Percentiles rank a stretch among this genome's conserved stretches.
Evolutionary conservation across 179 eudicot genomes (phyloP).

Genomic region (Sideroxylon spinosum): DNA sequence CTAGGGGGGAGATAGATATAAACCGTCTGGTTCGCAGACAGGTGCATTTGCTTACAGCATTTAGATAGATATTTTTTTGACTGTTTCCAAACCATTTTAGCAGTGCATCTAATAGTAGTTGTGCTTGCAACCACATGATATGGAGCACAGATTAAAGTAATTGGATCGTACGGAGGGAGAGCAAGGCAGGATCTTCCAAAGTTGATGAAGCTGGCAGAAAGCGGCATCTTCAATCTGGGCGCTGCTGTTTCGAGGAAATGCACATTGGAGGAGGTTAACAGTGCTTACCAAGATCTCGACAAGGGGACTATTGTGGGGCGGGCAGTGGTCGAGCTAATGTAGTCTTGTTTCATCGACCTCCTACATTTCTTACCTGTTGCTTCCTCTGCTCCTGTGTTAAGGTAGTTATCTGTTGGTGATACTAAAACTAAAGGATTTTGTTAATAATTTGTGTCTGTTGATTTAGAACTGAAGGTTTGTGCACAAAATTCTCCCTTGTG

Average conservation of each 20-base stretch:
- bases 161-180: conserved; percentile 95
- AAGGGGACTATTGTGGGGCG: conserved; percentile 77
- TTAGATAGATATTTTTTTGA: neutral
- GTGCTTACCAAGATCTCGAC: conserved; percentile 77
- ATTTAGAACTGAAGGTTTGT: too few relatives aligned
- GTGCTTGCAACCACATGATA: neutral
- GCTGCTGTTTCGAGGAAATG: conserved; percentile 84
- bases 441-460: neutral
- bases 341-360: neutral
- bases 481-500: too few relatives aligned
- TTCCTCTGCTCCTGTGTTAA: too few relatives aligned
- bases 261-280: conserved; percentile 63
- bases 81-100: too few relatives aligned
- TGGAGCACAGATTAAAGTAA: conserved; percentile 66
- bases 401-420: neutral
- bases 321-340: conserved; percentile 83
- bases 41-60: conserved; percentile 34
- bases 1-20: conserved; percentile 93
- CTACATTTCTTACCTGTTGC: too few relatives aligned
- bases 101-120: neutral
- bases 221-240: conserved; percentile 70
- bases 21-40: conserved; percentile 96
- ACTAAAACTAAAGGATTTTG: neutral
- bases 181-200: conserved; percentile 98
- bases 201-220: conserved; percentile 78